Conservation (phyloP, 192 early-diverging fungal genomes). For the Dimargaris cristalligena region DNA sequence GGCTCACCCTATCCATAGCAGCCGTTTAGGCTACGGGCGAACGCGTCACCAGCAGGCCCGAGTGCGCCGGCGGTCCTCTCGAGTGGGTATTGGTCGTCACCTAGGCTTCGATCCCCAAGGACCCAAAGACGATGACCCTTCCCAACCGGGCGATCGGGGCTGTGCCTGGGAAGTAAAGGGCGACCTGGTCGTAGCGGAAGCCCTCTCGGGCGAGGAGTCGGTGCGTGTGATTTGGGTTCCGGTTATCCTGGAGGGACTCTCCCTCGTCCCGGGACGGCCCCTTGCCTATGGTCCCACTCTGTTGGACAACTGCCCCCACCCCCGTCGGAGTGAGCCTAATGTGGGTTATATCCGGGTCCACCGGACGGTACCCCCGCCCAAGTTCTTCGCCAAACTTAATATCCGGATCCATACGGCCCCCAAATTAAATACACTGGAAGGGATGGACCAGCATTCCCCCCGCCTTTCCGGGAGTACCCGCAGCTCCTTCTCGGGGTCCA, state of each 20-base stretch:
- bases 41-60: no score
- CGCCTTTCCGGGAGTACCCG: neutral
- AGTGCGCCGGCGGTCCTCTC: no score
- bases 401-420: constrained; percentile 11
- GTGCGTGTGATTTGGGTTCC: constrained; percentile 12
- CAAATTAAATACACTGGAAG: no score
- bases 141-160: neutral
- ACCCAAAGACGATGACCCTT: neutral
- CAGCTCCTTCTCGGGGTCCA: neutral
- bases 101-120: no score
- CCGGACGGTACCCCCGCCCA: constrained; percentile 12
- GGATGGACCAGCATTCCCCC: neutral
- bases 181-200: constrained; percentile 4
- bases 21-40: no score
- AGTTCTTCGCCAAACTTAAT: constrained; percentile 9
- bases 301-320: neutral
- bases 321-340: neutral
- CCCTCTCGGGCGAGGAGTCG: constrained; percentile 11
- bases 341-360: constrained; percentile 7
- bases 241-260: neutral
- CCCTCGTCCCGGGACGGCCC: neutral
- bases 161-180: constrained; percentile 11
- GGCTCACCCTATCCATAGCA: no score
- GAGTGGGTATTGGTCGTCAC: no score
- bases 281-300: neutral